Base-by-base conservation (phyloP, 179 eudicot species). In the Drosera spatulata region DNA sequence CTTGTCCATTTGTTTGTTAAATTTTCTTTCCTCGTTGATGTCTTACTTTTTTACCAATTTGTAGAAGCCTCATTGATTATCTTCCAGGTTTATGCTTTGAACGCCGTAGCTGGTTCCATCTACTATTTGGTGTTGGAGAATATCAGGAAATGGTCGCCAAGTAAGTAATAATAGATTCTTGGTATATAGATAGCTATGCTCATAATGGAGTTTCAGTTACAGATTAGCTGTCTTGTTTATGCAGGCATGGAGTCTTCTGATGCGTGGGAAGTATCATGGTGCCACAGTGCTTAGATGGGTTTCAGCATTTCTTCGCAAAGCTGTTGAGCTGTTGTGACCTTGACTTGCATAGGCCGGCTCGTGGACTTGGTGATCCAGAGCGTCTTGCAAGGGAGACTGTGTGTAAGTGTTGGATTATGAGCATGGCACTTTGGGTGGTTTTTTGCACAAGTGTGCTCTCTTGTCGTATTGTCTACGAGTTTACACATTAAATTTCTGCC, bases 311-410 rank as follows among this genome's bases (percentile, higher is more conserved):
- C 56, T 59, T 78, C 55, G 71, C 75, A 68, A 74, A 79, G 58
- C 50, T 78, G 53, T 46, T 78, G 60, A 71, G 63, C 61, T 78
- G 82, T 40, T 78, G 79, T 63, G 79, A 73, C 58, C 43, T 78
- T 53, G 79, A 75, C 11, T 52, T 69, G 67, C 41, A 72, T 49
- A 74, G 65, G 63, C 71, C 79, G 38, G 61, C 61, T 3, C 69
- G 65, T 55, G 82, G 74, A 56, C 71, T 78, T 43, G 82, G 71
- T 67, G 79, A 78, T 58, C 82, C 82, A 57, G 76, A 78, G 51
- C 82, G 79, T 22, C 74, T 78, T 48, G 71, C 82, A 13, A 65
- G 74, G 69, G 79, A 78, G 68, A 78, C 82, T 57, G 77, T 73
- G 45, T 78, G 82, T 78, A 74, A 67, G 82, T 58, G 33, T 22